A percentile compares a stretch with the other conserved stretches of the same genome.
phyloP scores from a whole-genome alignment of 331 rosid species.

The Arachis monticola region DNA sequence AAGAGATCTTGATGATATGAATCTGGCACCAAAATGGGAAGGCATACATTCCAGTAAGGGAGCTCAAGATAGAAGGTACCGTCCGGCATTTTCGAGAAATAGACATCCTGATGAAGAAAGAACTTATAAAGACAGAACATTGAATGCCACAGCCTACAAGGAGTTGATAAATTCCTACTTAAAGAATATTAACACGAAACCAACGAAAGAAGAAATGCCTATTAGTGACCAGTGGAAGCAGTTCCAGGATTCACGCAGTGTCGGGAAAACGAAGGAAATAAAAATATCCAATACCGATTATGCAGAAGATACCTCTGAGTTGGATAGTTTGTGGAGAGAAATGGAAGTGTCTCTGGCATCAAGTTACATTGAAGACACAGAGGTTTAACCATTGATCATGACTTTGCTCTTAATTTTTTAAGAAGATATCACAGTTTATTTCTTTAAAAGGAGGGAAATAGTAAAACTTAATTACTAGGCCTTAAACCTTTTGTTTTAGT shows the following conservation, averaged over 20 bases:
- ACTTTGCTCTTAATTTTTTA: background rate
- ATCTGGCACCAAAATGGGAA: conserved; percentile 60
- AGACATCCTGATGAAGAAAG: conserved; percentile 40
- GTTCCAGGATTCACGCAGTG: conserved; percentile 38
- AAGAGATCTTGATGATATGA: conserved; percentile 55
- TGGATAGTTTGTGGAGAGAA: conserved; percentile 85
- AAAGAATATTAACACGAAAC: conserved; percentile 60
- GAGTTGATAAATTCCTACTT: conserved; percentile 76
- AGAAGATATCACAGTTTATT: background rate
- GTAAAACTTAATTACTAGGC: background rate
- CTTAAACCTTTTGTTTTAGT: background rate
- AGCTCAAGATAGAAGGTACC: conserved; percentile 37
- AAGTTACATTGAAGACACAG: conserved; percentile 55
- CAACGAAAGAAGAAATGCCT: conserved; percentile 50
- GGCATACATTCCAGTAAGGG: conserved; percentile 47
- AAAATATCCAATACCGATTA: conserved; percentile 43
- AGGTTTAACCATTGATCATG: conserved; percentile 49
- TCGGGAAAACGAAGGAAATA: conserved; percentile 39
- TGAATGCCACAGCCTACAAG: conserved; percentile 75
- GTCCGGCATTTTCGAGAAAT: conserved; percentile 43
- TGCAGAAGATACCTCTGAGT: conserved; percentile 63
- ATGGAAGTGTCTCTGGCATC: conserved; percentile 85
- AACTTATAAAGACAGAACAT: conserved; percentile 57
- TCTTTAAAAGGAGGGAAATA: background rate
- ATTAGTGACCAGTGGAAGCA: conserved; percentile 85